phyloP scores from a whole-genome alignment of 2,329 filamentous ascomycete genomes.

The Emmonsiellopsis sp. region DNA sequence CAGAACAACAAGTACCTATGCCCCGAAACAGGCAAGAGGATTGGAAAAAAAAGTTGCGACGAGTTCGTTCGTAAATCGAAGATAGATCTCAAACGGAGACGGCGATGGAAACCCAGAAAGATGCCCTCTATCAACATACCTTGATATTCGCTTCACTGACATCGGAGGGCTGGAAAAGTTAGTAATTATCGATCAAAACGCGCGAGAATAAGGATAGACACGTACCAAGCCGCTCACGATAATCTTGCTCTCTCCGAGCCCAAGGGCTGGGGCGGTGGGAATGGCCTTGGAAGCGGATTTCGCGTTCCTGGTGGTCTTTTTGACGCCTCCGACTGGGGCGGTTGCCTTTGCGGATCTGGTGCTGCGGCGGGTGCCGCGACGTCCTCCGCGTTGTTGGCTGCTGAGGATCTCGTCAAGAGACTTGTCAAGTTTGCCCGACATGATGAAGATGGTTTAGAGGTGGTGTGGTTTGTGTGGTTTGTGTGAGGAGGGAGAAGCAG shows the following conservation, averaged over 20 bases:
- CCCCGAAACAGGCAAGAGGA: conserved; percentile 17
- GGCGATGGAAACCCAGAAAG: conserved; percentile 63
- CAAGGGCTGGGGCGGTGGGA: conserved; percentile 54
- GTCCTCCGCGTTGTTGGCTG: conserved; percentile 50
- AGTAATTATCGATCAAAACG: conserved; percentile 27
- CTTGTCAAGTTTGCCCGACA: conserved; percentile 94
- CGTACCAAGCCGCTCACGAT: conserved; percentile 97
- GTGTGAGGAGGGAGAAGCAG: conserved; percentile 3
- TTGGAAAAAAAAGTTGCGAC: conserved; percentile 21
- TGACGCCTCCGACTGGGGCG: conserved; percentile 74
- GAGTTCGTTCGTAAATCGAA: conserved; percentile 25
- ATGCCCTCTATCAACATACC: conserved; percentile 95
- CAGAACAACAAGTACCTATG: conserved; percentile 14
- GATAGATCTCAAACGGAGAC: conserved; percentile 35
- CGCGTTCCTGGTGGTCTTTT: conserved; percentile 57
- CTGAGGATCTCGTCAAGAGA: conserved; percentile 96
- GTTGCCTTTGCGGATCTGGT: conserved; percentile 25
- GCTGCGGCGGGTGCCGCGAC: conserved; percentile 36
- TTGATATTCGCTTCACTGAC: conserved; percentile 96
- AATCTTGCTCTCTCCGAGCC: conserved; percentile 79
- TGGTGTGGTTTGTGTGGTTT: neutral
- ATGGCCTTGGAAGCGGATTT: conserved; percentile 40
- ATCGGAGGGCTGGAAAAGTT: conserved; percentile 71
- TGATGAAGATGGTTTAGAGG: conserved; percentile 26
- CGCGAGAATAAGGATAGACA: conserved; percentile 13